phyloP scores from a whole-genome alignment of 306 rosid genomes.

The Prosopis cineraria region DNA sequence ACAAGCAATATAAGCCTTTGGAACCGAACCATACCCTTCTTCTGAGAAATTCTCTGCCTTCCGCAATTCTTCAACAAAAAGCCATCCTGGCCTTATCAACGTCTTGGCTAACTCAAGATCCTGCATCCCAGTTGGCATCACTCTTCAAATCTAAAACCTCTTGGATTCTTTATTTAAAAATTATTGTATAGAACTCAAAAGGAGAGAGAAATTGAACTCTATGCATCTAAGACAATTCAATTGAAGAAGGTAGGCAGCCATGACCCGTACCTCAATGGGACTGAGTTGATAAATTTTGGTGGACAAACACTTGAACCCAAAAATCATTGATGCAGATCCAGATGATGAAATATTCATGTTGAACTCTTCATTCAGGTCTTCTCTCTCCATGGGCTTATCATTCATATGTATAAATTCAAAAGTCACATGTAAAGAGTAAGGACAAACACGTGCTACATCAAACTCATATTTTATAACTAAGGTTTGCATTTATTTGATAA shows the following conservation, averaged over 20 bases:
- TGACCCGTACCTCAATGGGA: conserved; percentile 50
- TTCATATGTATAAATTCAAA: background rate
- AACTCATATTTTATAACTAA: background rate
- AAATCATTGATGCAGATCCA: conserved; percentile 42
- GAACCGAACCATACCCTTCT: conserved; percentile 49
- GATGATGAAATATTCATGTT: conserved; percentile 37
- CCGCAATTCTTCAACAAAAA: conserved; percentile 46
- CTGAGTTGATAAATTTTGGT: conserved; percentile 50
- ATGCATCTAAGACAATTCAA: background rate
- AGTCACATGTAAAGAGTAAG: too few relatives aligned
- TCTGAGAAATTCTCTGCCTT: conserved; percentile 41
- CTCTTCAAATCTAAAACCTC: background rate
- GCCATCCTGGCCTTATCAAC: conserved; percentile 42
- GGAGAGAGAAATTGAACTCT: too few relatives aligned
- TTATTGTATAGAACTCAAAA: too few relatives aligned
- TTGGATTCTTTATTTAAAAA: background rate
- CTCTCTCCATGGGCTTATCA: conserved; percentile 32
- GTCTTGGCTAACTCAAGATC: conserved; percentile 53
- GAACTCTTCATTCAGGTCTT: conserved; percentile 33
- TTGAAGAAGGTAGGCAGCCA: background rate
- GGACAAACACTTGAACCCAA: conserved; percentile 45
- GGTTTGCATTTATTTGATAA: background rate
- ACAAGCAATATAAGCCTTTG: conserved; percentile 31
- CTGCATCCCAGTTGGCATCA: conserved; percentile 29
- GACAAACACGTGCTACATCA: too few relatives aligned